Base-by-base conservation (phyloP, 805 yeast species). In the Zygosaccharomyces gambellarensis region DNA sequence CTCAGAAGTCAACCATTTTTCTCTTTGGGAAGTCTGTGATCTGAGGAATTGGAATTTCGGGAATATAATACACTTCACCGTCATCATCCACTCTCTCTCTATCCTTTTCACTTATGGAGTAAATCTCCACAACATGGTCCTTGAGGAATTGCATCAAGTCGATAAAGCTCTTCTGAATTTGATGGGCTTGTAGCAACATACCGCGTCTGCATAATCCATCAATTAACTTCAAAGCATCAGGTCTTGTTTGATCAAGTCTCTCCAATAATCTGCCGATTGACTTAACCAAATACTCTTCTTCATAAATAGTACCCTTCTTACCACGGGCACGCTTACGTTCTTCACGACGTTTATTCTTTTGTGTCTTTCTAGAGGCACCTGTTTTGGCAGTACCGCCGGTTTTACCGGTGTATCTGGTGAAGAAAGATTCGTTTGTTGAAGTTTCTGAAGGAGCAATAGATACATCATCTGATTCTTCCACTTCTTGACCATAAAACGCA, bases 311-410 rank as follows among this genome's bases (percentile, higher is more conserved):
- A 42, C 98, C 98, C 72, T 94, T 94, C 74, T 95, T 89, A 52
- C 99, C 99, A 60, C 96, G 81, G 2, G 99, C 99, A 52, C 82
- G 79, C 72, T 94, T 94, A 61, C 99, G 81, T 64, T 92, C 99
- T 69, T 92, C 97, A 57, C 99, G 81, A 66, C 96, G 87, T 56
- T 83, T 81, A 68, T 94, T 94, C 71, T 94, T 94, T 5, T 95
- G 79, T 0, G 99, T 90, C 62, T 85, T 79, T 68, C 99, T 80
- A 0, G 97, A 84, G 2, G 94, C 97, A 27, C 98, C 97, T 0
- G 99, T 94, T 63, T 87, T 86, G 3, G 98, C 98, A 2, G 99
- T 94, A 22, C 96, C 96, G 1, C 85, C 76, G 1, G 98, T 90
- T 69, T 92, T 90, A 55, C 98, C 99, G 0, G 99, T 94, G 67